A percentile compares a stretch with the other conserved stretches of the same genome.
Evolutionary conservation across 1,284 basidiomycete genomes (phyloP).

Genomic region (Cutaneotrichosporon daszewskae): DNA sequence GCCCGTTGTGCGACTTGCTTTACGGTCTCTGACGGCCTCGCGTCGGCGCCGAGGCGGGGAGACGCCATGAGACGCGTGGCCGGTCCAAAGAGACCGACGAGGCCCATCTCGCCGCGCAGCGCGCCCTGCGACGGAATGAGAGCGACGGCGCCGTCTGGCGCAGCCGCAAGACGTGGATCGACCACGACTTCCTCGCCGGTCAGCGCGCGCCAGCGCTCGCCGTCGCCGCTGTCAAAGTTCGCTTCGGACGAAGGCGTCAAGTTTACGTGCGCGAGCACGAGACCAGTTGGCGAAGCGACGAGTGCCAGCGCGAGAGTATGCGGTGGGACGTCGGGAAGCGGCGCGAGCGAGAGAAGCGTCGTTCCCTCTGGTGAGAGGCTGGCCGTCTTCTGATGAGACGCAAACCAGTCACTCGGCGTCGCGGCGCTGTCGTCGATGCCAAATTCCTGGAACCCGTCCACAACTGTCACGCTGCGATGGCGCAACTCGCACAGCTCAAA

Average conservation of each 20-base stretch:
- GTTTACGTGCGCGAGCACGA: constrained; percentile 24
- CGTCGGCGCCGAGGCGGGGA: constrained; percentile 10
- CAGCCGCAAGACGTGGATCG: constrained; percentile 2
- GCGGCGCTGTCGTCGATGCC: constrained; percentile 5
- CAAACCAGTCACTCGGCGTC: constrained; percentile 12
- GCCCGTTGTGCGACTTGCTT: constrained; percentile 17
- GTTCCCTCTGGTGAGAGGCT: constrained; percentile 16
- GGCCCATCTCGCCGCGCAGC: constrained; percentile 27
- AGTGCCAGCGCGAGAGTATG: constrained; percentile 25
- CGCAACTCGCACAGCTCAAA: constrained; percentile 16
- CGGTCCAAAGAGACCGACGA: constrained; percentile 14
- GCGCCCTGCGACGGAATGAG: constrained; percentile 23
- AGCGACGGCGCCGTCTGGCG: constrained; percentile 1
- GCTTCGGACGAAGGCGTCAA: constrained; percentile 5
- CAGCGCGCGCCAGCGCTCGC: constrained; percentile 9
- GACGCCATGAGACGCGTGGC: constrained; percentile 9
- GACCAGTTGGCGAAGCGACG: constrained; percentile 14
- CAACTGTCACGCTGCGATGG: constrained; percentile 8
- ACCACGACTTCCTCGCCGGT: constrained; percentile 11
- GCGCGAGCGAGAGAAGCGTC: constrained; percentile 21
- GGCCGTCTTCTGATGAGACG: constrained; percentile 9
- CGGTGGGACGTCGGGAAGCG: constrained; percentile 23
- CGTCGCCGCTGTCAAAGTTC: constrained; percentile 4
- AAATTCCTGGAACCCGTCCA: constrained; percentile 17
- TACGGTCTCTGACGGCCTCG: constrained; percentile 9